Percentiles rank a stretch among this genome's conserved stretches.
Evolutionary conservation across 768 basidiomycete genomes (phyloP).

Genomic region (Russula foetens): DNA sequence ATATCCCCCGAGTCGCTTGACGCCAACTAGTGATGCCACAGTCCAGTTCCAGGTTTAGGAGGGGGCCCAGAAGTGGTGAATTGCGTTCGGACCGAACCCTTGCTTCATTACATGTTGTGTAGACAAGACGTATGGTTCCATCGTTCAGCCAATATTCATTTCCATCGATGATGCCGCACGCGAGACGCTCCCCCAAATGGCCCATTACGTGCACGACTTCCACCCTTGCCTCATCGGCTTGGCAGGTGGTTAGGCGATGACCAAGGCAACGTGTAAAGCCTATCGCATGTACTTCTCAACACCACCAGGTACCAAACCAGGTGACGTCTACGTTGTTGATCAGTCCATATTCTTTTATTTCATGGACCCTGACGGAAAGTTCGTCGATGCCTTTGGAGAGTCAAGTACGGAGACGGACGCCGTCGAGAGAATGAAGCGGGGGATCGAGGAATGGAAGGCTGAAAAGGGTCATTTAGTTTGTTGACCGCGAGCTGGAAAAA

Average conservation of each 20-base stretch:
- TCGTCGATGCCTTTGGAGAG: slow-evolving; percentile 96
- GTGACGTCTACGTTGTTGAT: slow-evolving; percentile 95
- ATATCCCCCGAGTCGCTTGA: too few relatives aligned
- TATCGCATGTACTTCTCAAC: slow-evolving; percentile 99
- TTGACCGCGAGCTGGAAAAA: background rate
- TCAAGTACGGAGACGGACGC: slow-evolving; percentile 62
- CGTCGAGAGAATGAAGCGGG: slow-evolving; percentile 48
- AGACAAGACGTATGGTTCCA: slow-evolving; percentile 63
- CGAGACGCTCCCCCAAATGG: slow-evolving; percentile 57
- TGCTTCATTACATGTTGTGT: too few relatives aligned
- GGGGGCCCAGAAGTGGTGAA: too few relatives aligned
- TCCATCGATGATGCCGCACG: slow-evolving; percentile 96
- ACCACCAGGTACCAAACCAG: slow-evolving; percentile 75
- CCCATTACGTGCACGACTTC: slow-evolving; percentile 72
- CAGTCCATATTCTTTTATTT: slow-evolving; percentile 96
- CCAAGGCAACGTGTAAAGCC: slow-evolving; percentile 85
- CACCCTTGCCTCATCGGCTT: slow-evolving; percentile 86
- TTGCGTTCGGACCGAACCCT: too few relatives aligned
- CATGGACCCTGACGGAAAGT: slow-evolving; percentile 91
- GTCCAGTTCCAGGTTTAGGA: too few relatives aligned
- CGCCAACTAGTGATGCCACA: too few relatives aligned
- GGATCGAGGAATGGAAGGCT: slow-evolving; percentile 35
- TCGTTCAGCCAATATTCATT: slow-evolving; percentile 88
- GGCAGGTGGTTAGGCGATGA: slow-evolving; percentile 74
- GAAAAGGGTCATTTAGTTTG: slow-evolving; percentile 30